Conservation (phyloP, 352 stramenopile genomes). For the Pythium periplocum region DNA sequence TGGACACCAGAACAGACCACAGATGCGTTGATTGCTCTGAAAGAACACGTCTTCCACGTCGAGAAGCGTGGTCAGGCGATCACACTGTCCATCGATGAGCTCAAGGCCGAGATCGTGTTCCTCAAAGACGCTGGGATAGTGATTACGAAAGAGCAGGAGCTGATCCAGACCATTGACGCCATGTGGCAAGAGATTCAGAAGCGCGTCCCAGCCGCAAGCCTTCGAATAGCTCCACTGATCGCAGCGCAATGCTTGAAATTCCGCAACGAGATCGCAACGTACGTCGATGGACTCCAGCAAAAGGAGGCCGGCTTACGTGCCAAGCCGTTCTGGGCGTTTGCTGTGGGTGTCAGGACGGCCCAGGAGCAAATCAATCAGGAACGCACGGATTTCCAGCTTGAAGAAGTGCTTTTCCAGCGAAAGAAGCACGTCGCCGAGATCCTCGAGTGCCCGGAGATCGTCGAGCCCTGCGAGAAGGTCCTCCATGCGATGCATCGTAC, state of each 20-base stretch:
- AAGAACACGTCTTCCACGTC: conserved; percentile 75
- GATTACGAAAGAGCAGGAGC: conserved; percentile 50
- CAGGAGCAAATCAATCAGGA: conserved; percentile 41
- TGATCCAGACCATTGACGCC: conserved; percentile 41
- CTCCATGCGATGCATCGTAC: conserved; percentile 72
- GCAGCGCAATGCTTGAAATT: conserved; percentile 55
- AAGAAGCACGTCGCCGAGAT: conserved; percentile 89
- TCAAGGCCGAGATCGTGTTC: conserved; percentile 60
- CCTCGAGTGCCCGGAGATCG: conserved; percentile 89
- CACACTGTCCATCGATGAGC: conserved; percentile 54
- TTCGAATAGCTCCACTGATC: conserved; percentile 62
- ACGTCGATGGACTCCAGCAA: conserved; percentile 69
- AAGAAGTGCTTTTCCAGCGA: conserved; percentile 31
- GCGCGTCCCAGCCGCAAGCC: conserved; percentile 59
- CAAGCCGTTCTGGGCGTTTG: conserved; percentile 63
- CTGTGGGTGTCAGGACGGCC: conserved; percentile 32
- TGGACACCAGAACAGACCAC: conserved; percentile 63
- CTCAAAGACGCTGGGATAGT: conserved; percentile 53
- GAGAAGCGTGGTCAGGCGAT: conserved; percentile 70
- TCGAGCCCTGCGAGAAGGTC: conserved; percentile 75
- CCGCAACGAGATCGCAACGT: conserved; percentile 71
- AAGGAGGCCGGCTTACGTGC: conserved; percentile 48
- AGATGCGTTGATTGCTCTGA: conserved; percentile 58
- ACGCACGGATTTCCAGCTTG: conserved; percentile 25
- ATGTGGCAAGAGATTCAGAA: conserved; percentile 60